Base-by-base conservation (phyloP, 164 flowering plant species). In the Magnolia changhungtana region DNA sequence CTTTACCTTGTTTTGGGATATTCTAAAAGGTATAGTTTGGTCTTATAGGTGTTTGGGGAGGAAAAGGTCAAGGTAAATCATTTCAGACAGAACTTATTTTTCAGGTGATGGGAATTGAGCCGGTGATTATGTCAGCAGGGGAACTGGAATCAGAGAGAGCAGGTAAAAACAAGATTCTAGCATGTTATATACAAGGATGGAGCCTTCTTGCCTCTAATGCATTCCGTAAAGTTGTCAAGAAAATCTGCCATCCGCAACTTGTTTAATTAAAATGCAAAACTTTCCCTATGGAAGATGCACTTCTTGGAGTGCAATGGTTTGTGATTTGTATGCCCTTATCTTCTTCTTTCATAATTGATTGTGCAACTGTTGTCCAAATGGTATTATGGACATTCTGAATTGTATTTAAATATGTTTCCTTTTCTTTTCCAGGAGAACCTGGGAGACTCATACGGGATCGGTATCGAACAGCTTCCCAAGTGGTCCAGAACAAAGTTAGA, bases 81-180 rank as follows among this genome's bases (percentile, higher is more conserved):
- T 93, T 95, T 79, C 98, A 95, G 82, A 93, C 97, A 7, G 98
- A 95, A 85, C 94, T 95, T 66, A 88, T 95, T 72, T 95, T 95
- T 78, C 94, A 80, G 78, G 89, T 91, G 27, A 85, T 93, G 98
- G 98, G 98, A 74, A 76, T 95, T 71, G 95, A 91, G 83, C 98
- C 97, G 13, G 81, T 95, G 58, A 93, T 93, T 45, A 93, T 95
- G 98, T 95, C 98, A 72, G 98, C 98, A 52, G 98, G 98, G 67
- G 98, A 95, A 75, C 81, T 95, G 75, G 98, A 95, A 86, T 95
- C 98, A 13, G 98, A 95, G 78, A 90, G 92, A 88, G 98, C 98
- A 80, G 98, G 98, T 91, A 82, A 76, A 24, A 72, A 70, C 75
- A 67, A 18, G 67, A 18, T 74, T 51, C 63, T 50, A 13, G 51